A percentile compares a stretch with the other conserved stretches of the same genome.
Evolutionary conservation across 176 grass and related monocot genomes (phyloP).

Genomic region (Oryza meyeriana): DNA sequence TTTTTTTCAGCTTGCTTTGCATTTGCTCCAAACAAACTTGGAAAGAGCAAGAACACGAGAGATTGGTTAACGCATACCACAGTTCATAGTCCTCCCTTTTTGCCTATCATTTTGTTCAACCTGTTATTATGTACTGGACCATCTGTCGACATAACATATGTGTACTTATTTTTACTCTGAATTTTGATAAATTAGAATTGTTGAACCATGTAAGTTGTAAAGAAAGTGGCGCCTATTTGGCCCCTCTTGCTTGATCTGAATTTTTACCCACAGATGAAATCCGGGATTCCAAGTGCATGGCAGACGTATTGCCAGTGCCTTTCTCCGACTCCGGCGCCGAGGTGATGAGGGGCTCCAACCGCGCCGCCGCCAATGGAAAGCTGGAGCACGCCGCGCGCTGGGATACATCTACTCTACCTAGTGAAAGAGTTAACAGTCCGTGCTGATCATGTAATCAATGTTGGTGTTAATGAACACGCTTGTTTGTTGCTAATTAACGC

Average conservation of each 20-base stretch:
- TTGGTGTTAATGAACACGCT: no score
- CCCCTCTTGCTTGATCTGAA: neutral
- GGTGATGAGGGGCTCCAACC: no score
- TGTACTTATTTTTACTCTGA: conserved; percentile 18
- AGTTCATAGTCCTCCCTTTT: neutral
- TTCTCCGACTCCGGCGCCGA: no score
- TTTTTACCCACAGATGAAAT: neutral
- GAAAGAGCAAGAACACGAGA: conserved; percentile 3
- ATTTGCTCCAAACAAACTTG: conserved; percentile 16
- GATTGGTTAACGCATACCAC: conserved; percentile 10
- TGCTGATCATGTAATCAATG: no score
- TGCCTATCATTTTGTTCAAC: conserved; percentile 17
- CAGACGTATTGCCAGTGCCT: no score
- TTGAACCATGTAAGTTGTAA: conserved; percentile 22
- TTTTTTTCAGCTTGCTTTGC: conserved; percentile 25
- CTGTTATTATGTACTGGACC: conserved; percentile 12
- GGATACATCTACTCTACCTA: no score
- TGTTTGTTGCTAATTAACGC: no score
- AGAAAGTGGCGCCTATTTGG: conserved; percentile 3
- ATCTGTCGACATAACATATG: conserved; percentile 25
- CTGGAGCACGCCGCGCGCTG: no score
- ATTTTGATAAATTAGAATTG: conserved; percentile 38
- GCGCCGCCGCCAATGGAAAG: no score
- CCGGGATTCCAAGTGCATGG: neutral
- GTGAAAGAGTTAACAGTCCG: no score